Percentiles rank a stretch among this genome's conserved stretches.
These are phyloP conservation scores for Aspergillus jensenii DNA, from an alignment of 2,329 filamentous ascomycete species.

Conservation along the genomic window DNA sequence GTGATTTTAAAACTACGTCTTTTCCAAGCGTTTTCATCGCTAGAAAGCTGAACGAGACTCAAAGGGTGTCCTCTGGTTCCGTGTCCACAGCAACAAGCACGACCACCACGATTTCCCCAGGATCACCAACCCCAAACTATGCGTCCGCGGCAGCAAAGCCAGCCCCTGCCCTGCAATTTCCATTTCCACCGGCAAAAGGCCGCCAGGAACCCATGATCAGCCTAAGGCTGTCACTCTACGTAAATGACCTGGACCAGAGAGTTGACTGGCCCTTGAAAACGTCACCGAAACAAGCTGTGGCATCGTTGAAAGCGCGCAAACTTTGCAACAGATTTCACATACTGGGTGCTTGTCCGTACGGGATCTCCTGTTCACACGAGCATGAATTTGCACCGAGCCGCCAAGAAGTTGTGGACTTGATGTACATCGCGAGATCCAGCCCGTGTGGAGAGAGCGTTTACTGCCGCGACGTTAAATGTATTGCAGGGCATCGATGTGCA, in stretches of 20 bases:
- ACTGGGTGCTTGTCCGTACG: constrained; percentile 21
- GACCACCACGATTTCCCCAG: constrained; percentile 7
- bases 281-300: constrained; percentile 17
- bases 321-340: constrained; percentile 38
- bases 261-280: constrained; percentile 27
- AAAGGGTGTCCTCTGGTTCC: constrained; percentile 6
- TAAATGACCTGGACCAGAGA: constrained; percentile 11
- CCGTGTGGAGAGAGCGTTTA: constrained; percentile 27
- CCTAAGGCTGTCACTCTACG: background rate
- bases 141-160: constrained; percentile 9
- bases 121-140: constrained; percentile 15
- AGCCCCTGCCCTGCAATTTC: background rate
- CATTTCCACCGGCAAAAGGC: background rate
- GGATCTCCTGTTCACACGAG: constrained; percentile 23
- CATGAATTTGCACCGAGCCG: constrained; percentile 24
- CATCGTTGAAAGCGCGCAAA: constrained; percentile 27
- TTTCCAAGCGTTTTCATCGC: constrained; percentile 17
- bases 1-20: constrained; percentile 10
- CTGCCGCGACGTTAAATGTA: constrained; percentile 29
- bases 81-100: background rate
- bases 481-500: constrained; percentile 29
- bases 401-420: constrained; percentile 26
- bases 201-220: background rate
- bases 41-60: constrained; percentile 1
- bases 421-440: constrained; percentile 30